Evolutionary conservation across 2,329 filamentous ascomycete species (phyloP), one percentile per base, ranked within the genome.

Genomic region (Domatiomyces globalis): DNA sequence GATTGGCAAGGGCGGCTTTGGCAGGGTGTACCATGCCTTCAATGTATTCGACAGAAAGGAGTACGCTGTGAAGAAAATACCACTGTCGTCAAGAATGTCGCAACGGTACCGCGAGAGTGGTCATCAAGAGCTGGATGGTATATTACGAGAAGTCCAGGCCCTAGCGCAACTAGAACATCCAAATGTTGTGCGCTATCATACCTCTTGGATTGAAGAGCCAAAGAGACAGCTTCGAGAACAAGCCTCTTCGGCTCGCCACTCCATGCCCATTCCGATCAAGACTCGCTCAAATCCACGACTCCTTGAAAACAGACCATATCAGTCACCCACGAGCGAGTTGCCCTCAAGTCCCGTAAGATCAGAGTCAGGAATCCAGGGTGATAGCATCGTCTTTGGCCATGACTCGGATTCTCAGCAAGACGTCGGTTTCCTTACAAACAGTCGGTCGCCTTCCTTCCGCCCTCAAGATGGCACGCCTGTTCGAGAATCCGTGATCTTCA

Each of bases 41-140:
- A 77, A 84, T 56, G 72, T 74, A 48, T 72, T 84, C 5, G 81
- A 85, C 60, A 73, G 75, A 5, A 73, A 75, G 45, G 67, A 74
- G 39, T 85, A 84, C 59, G 81, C 81, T 0, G 71, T 85, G 47
- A 85, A 85, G 62, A 79, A 81, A 54, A 80, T 85, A 6, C 71
- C 74, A 0, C 67, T 84, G 5, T 77, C 74, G 47, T 66, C 73
- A 42, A 67, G 70, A 45, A 69, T 75, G 20, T 66, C 80, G 8
- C 70, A 71, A 36, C 71, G 70, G 55, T 70, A 80, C n/a, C 69
- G 74, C 46, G 66, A 72, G 49, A 69, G 71, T 19, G 75, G 74
- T 1, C 66, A 74, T 29, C 66, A 71, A 49, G 77, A 78, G 54
- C 64, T 81, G 43, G 76, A 80, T 58, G 70, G 66, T 48, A 71